Evolutionary conservation across 2,329 filamentous ascomycete species (phyloP), one percentile per base, ranked within the genome.

Genomic region (Thermomyces lanuginosus): DNA sequence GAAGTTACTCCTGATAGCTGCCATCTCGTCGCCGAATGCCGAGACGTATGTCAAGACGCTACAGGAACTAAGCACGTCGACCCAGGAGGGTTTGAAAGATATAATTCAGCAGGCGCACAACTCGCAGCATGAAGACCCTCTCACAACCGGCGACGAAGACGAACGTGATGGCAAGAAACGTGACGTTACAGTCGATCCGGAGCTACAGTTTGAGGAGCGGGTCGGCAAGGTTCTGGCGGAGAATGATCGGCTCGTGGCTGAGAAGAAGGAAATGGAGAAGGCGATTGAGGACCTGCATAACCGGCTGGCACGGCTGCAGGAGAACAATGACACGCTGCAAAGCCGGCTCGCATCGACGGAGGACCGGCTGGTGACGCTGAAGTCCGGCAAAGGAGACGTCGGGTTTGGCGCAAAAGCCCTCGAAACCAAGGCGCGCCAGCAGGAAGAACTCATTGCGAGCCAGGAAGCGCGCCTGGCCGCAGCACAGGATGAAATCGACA

Each of bases 391-490:
- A 28, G 55, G 51, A 6, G 55, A 57, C 22, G 31, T 49, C 56
- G 48, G 66, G 55, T 44, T 63, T 55, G 53, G 50, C 35, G 48
- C 45, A 27, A 56, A 50, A 36, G 49, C 49, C 2, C 32, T 56
- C 18, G 52, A 50, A 51, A 61, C 33, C 54, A 76, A 38, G 60
- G 73, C 53, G 4, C 48, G 51, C 17, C 54, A 81, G 39, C 72
- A 77, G 41, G 73, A 80, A 46, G 64, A 75, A 31, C 59, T 81
- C 26, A 83, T 84, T 42, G 70, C 72, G 20, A 66, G 61, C 13
- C 68, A 81, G 38, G 78, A 84, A 46, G 63, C 65, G 11, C 67
- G 78, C 38, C 53, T 75, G 7, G 67, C 76, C 30, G 58, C 64
- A 16, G 40, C 52, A 16, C 53, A 60, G 31, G 47, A 56, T 30